Percentiles rank a stretch among this genome's conserved stretches.
These are phyloP conservation scores for Pulveroboletus ravenelii DNA, from an alignment of 768 basidiomycete species.

Conservation along the genomic window DNA sequence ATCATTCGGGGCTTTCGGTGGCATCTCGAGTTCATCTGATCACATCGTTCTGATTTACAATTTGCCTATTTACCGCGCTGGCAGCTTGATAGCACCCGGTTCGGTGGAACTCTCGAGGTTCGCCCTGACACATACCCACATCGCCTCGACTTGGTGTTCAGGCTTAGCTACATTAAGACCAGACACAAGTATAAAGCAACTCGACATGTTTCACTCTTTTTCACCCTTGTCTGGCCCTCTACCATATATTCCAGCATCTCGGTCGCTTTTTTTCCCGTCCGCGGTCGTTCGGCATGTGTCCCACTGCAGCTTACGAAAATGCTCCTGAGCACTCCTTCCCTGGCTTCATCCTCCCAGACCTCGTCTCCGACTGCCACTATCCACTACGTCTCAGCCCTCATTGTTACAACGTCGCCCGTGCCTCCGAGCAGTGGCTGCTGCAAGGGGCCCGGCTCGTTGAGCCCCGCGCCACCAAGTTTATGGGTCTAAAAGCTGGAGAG, in stretches of 20 bases:
- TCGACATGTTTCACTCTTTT: slow-evolving; percentile 18
- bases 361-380: slow-evolving; percentile 37
- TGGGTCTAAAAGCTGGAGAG: slow-evolving; percentile 60
- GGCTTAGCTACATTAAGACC: neutral
- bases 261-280: neutral
- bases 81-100: neutral
- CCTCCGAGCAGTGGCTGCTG: slow-evolving; percentile 36
- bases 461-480: slow-evolving; percentile 37
- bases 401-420: slow-evolving; percentile 32
- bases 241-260: slow-evolving; percentile 12
- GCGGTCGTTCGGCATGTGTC: slow-evolving; percentile 18
- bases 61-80: slow-evolving; percentile 5
- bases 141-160: slow-evolving; percentile 1
- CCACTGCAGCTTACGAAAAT: slow-evolving; percentile 21
- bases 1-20: neutral
- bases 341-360: slow-evolving; percentile 38
- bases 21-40: neutral
- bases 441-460: slow-evolving; percentile 25
- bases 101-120: neutral
- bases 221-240: slow-evolving; percentile 9
- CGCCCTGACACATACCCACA: neutral
- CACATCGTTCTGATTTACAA: neutral
- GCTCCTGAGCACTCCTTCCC: slow-evolving; percentile 5
- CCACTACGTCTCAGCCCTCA: slow-evolving; percentile 33
- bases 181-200: slow-evolving; percentile 24